Conservation (phyloP, 2,329 filamentous ascomycete genomes). For the Alternaria brassicicola region DNA sequence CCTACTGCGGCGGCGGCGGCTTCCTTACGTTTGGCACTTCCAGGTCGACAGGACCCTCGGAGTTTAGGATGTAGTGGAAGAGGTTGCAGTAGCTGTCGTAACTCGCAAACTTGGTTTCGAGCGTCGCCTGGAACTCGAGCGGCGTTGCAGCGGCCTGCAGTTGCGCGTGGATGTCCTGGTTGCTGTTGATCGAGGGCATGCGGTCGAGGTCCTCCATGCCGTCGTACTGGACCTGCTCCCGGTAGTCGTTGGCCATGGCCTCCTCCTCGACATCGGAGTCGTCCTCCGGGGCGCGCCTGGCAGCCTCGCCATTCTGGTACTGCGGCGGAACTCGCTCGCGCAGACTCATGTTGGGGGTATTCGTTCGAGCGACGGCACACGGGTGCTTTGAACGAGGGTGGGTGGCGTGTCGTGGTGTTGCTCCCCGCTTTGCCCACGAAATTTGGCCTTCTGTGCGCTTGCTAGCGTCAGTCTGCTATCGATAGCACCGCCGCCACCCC, state of each 20-base stretch:
- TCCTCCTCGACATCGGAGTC: slow-evolving; percentile 97
- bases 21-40: slow-evolving; percentile 89
- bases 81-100: slow-evolving; percentile 99
- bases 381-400: slow-evolving; percentile 8
- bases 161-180: slow-evolving; percentile 91
- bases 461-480: slow-evolving; percentile 25
- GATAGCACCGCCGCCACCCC: no score
- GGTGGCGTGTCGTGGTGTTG: slow-evolving; percentile 20
- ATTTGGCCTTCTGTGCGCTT: slow-evolving; percentile 27
- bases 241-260: slow-evolving; percentile 92
- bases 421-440: slow-evolving; percentile 19
- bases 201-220: slow-evolving; percentile 82
- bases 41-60: slow-evolving; percentile 95
- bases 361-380: slow-evolving; percentile 11
- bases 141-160: slow-evolving; percentile 91
- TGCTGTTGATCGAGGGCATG: slow-evolving; percentile 65
- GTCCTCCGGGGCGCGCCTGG: slow-evolving; percentile 60
- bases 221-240: slow-evolving; percentile 91
- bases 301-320: slow-evolving; percentile 52
- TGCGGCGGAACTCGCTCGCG: slow-evolving; percentile 24
- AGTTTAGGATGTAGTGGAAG: slow-evolving; percentile 99
- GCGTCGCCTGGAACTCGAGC: slow-evolving; percentile 91
- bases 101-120: slow-evolving; percentile 97
- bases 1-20: neutral
- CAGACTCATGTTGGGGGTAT: slow-evolving; percentile 28